phyloP scores from a whole-genome alignment of 2,329 filamentous ascomycete genomes.

The Pseudocercospora cruenta region DNA sequence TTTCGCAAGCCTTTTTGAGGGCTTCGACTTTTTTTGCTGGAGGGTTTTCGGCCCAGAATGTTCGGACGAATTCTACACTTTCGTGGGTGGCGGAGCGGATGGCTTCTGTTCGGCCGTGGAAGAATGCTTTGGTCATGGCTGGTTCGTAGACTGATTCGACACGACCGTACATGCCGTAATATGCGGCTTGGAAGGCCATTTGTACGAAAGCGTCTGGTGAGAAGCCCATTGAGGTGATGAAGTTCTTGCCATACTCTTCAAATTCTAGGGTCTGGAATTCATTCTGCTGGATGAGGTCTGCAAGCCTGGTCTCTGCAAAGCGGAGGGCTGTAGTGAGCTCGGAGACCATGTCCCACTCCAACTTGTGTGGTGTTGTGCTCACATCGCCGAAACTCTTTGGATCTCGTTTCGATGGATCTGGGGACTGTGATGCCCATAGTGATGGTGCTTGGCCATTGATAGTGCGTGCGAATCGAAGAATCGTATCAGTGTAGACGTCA shows the following conservation, averaged over 20 bases:
- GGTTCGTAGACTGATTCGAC: conserved; percentile 97
- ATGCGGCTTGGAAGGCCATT: conserved; percentile 98
- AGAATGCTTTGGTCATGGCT: conserved; percentile 93
- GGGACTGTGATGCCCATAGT: conserved; percentile 86
- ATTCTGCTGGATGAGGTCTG: conserved; percentile 93
- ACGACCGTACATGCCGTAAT: conserved; percentile 93
- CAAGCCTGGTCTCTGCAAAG: conserved; percentile 91
- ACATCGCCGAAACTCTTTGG: conserved; percentile 91
- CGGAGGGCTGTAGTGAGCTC: conserved; percentile 88
- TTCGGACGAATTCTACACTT: conserved; percentile 84
- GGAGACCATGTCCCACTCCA: conserved; percentile 96
- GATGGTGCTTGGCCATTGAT: conserved; percentile 94
- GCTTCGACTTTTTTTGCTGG: conserved; percentile 82
- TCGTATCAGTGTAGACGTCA: conserved; percentile 96
- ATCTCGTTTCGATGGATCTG: conserved; percentile 89
- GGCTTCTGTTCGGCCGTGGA: conserved; percentile 93
- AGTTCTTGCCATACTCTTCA: conserved; percentile 87
- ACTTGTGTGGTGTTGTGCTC: conserved; percentile 88
- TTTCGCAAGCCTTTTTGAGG: conserved; percentile 79
- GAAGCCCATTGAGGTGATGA: conserved; percentile 95
- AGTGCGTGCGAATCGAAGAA: conserved; percentile 88
- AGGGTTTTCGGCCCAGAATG: conserved; percentile 92
- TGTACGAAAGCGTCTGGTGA: conserved; percentile 97
- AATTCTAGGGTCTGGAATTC: conserved; percentile 95
- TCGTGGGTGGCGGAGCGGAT: conserved; percentile 84